Evolutionary conservation across 345 rosid genomes (phyloP).

Genomic region (Chamaenerion angustifolium): DNA sequence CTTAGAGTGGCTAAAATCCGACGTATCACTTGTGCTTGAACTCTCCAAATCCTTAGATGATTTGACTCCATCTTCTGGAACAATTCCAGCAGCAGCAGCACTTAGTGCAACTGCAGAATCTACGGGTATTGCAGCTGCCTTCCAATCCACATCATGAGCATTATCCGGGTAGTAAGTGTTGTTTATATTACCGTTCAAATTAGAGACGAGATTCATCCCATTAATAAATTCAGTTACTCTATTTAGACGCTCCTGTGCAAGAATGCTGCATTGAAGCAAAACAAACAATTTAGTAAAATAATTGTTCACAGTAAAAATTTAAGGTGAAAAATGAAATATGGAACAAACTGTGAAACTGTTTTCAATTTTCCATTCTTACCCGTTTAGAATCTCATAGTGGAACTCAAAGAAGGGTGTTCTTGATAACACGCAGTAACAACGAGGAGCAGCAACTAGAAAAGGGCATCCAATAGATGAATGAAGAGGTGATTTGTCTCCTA

Average conservation of each 20-base stretch:
- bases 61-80: constrained; percentile 44
- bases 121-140: constrained; percentile 70
- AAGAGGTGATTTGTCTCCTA: constrained; percentile 46
- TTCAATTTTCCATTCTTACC: constrained; percentile 23
- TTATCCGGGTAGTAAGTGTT: constrained; percentile 16
- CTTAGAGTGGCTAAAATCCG: constrained; percentile 45
- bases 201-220: constrained; percentile 39
- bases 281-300: neutral
- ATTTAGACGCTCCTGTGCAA: constrained; percentile 93
- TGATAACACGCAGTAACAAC: constrained; percentile 90
- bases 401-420: constrained; percentile 92
- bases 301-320: constrained; percentile 5
- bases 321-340: constrained; percentile 9
- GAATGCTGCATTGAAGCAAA: constrained; percentile 54
- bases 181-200: constrained; percentile 25
- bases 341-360: no score
- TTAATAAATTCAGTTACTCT: constrained; percentile 70
- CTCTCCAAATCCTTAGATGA: constrained; percentile 56
- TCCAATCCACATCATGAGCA: constrained; percentile 44
- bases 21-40: constrained; percentile 42
- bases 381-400: constrained; percentile 92
- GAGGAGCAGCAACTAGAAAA: constrained; percentile 91
- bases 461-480: constrained; percentile 44
- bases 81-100: constrained; percentile 76
- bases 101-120: constrained; percentile 56